Base-by-base conservation (phyloP, 495 filamentous ascomycete genomes). In the Podospora bellae-mahoneyi region DNA sequence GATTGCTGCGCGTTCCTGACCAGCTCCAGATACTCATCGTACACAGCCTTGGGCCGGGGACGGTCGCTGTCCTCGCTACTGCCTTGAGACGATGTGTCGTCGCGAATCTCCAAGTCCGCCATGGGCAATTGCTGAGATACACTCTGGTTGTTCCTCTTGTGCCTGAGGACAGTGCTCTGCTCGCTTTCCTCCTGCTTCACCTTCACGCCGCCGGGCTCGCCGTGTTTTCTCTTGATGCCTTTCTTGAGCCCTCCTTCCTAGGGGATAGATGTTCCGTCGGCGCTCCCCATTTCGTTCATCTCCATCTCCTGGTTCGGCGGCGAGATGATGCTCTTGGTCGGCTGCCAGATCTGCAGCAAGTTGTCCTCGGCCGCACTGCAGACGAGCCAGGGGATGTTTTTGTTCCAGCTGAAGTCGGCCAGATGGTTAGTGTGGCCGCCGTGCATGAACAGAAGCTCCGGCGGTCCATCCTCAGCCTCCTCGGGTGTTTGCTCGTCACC, bases 391-490 rank as follows among this genome's bases (percentile, higher is more conserved):
- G 93, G 93, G 73, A 97, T 91, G 73, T 93, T 97, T 67, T 88
- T 85, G 76, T 98, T 99, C 94, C 94, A 99, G 82, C 89, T 93
- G 72, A 99, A 98, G 78, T 99, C 96, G 10, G 91, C 91, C 55
- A 99, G 88, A 65, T 94, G 90, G 76, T 97, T 97, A 18, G 94
- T 99, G 80, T 98, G 96, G 26, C 96, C 96, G 67, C 95, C 96
- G 72, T 99, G 96, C 95, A 99, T 99, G 77, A 99, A 99, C 16
- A 97, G 81, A 90, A 99, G 84, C 77, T 99, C 96, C 55, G 96
- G 95, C 9, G 93, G 92, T 0, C 96, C 96, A 77, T 99, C 96
- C 71, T 98, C 96, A n/a, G 87, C 87, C 78, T 99, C 96, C 66
- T 98, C 96, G 0, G 92, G 91, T 7, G 89, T 90, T 79, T 98